A percentile compares a stretch with the other conserved stretches of the same genome.
Conservation (phyloP, 192 early-diverging fungal genomes). For the Pilobolus umbonatus region DNA sequence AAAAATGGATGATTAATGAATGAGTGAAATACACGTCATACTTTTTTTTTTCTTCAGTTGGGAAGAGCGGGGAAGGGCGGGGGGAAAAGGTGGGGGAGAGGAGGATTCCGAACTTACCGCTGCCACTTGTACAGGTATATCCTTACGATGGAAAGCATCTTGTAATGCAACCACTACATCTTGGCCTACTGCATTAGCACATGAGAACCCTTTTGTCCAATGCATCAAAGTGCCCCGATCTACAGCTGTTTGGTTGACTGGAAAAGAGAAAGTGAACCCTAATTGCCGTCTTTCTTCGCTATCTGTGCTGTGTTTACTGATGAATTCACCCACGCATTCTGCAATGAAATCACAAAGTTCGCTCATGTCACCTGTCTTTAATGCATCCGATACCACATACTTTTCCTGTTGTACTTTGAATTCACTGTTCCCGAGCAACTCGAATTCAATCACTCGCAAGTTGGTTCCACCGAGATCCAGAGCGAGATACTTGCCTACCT, state of each 20-base stretch:
- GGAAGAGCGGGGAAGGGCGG: background rate
- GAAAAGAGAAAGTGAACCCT: constrained; percentile 98
- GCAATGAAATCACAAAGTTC: constrained; percentile 83
- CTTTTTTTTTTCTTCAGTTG: background rate
- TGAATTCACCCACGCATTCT: constrained; percentile 72
- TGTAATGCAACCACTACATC: constrained; percentile 76
- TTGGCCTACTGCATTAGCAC: constrained; percentile 66
- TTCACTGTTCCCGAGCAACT: constrained; percentile 67
- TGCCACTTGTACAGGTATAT: constrained; percentile 63
- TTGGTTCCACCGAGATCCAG: constrained; percentile 96
- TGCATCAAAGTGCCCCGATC: constrained; percentile 60
- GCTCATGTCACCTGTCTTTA: constrained; percentile 53
- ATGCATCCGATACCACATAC: constrained; percentile 59
- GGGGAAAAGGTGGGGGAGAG: background rate
- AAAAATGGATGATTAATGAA: background rate
- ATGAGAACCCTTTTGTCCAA: constrained; percentile 91
- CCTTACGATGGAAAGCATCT: constrained; percentile 70
- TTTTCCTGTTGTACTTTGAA: constrained; percentile 75
- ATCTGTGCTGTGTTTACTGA: constrained; percentile 56
- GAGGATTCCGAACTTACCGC: constrained; percentile 26
- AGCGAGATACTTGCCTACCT: constrained; percentile 83
- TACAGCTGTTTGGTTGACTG: constrained; percentile 78
- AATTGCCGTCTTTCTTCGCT: constrained; percentile 40
- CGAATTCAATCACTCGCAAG: constrained; percentile 85
- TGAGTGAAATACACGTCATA: background rate